A percentile compares a stretch with the other conserved stretches of the same genome.
Conservation (phyloP, 2,329 filamentous ascomycete species). For the Colletotrichum euphorbiae region DNA sequence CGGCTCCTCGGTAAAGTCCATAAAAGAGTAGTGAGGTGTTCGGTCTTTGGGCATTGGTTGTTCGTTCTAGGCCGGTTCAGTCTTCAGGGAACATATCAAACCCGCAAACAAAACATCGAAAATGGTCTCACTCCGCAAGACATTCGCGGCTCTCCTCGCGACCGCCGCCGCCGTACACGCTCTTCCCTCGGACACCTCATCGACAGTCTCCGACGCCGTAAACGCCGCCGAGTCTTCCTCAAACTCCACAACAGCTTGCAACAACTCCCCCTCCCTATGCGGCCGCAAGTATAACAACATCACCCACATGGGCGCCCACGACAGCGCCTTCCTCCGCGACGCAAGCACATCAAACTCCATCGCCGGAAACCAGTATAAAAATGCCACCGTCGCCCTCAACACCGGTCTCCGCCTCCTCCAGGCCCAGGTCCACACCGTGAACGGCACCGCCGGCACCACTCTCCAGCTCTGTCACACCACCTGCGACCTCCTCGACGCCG, state of each 20-base stretch:
- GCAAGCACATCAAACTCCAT: slow-evolving; percentile 69
- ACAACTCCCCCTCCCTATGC: slow-evolving; percentile 84
- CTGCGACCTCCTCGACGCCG: slow-evolving; percentile 77
- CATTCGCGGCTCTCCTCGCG: slow-evolving; percentile 43
- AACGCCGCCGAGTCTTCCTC: slow-evolving; percentile 42
- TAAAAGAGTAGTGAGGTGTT: not conserved
- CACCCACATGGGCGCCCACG: slow-evolving; percentile 82
- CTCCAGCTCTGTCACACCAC: slow-evolving; percentile 78
- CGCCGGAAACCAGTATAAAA: slow-evolving; percentile 79
- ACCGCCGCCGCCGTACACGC: slow-evolving; percentile 40
- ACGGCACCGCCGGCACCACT: slow-evolving; percentile 51
- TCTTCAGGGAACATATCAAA: not conserved
- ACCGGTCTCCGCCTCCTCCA: slow-evolving; percentile 79
- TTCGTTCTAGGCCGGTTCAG: not conserved
- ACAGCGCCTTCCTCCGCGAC: slow-evolving; percentile 78
- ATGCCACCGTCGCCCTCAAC: slow-evolving; percentile 76
- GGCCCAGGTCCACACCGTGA: slow-evolving; percentile 75
- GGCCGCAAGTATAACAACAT: slow-evolving; percentile 77
- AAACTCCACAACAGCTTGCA: slow-evolving; percentile 69
- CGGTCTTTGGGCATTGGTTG: not conserved
- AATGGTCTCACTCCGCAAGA: slow-evolving; percentile 46
- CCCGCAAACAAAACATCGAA: slow-evolving; percentile 27
- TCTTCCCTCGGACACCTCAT: slow-evolving; percentile 31
- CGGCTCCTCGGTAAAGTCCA: not conserved
- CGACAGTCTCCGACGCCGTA: slow-evolving; percentile 35